These are phyloP conservation scores for Cadophora luteo-olivacea DNA, from an alignment of 2,329 filamentous ascomycete species.

Conservation along the genomic window DNA sequence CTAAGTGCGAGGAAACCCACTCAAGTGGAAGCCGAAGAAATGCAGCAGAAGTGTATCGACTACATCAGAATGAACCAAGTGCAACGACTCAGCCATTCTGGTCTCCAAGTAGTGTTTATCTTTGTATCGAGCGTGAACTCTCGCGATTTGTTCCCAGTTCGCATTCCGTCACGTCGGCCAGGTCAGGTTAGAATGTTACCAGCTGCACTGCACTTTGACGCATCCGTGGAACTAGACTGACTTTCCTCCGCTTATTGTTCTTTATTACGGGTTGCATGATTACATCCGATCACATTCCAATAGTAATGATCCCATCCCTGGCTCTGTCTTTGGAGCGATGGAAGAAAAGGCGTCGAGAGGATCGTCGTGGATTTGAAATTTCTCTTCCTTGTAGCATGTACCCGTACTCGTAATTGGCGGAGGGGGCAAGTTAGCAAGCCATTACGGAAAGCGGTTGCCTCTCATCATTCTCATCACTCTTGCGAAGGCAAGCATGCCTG, in stretches of 20 bases:
- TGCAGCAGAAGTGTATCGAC: slow-evolving; percentile 14
- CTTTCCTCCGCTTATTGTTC: slow-evolving; percentile 14
- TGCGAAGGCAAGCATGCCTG: not conserved
- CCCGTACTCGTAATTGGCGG: slow-evolving; percentile 21
- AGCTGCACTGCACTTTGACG: slow-evolving; percentile 9
- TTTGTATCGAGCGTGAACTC: slow-evolving; percentile 6
- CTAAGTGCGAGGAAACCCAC: slow-evolving; percentile 22
- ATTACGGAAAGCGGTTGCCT: not conserved
- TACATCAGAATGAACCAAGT: slow-evolving; percentile 3
- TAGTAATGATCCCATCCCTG: slow-evolving; percentile 5
- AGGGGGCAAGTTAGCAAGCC: slow-evolving; percentile 11
- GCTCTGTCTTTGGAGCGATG: slow-evolving; percentile 28
- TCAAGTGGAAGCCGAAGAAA: slow-evolving; percentile 3
- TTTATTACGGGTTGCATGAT: slow-evolving; percentile 10
- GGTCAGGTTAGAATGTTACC: slow-evolving; percentile 7
- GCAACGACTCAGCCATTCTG: not conserved
- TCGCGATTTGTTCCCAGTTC: slow-evolving; percentile 12
- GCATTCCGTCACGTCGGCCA: slow-evolving; percentile 6
- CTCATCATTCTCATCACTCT: slow-evolving; percentile 1
- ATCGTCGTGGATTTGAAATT: slow-evolving; percentile 29
- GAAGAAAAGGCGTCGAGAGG: slow-evolving; percentile 27
- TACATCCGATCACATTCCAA: slow-evolving; percentile 11
- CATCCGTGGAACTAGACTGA: slow-evolving; percentile 10
- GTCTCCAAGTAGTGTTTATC: not conserved
- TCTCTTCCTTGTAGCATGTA: slow-evolving; percentile 24